Conservation (phyloP, 345 rosid genomes). For the Laguncularia racemosa region DNA sequence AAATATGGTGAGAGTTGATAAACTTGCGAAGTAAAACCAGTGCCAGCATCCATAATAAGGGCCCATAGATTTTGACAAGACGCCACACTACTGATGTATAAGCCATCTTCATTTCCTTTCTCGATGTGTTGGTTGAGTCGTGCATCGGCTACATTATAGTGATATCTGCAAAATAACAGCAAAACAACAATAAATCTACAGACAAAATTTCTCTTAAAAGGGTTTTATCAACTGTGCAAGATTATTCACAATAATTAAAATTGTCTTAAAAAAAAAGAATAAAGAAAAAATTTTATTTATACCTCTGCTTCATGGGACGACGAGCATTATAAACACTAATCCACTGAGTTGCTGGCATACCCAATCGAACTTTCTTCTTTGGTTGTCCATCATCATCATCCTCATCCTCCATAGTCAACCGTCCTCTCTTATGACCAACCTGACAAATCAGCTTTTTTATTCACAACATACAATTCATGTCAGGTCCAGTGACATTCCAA, state of each 20-base stretch:
- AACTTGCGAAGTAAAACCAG: slow-evolving; percentile 54
- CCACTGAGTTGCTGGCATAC: slow-evolving; percentile 78
- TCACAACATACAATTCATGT: not conserved
- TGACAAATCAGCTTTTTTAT: slow-evolving; percentile 42
- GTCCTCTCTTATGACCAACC: slow-evolving; percentile 67
- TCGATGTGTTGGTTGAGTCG: slow-evolving; percentile 54
- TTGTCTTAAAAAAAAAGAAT: not conserved
- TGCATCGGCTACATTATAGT: slow-evolving; percentile 60
- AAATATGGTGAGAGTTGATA: slow-evolving; percentile 50
- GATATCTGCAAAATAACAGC: slow-evolving; percentile 40
- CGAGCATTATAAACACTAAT: slow-evolving; percentile 62
- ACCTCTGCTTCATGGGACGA: slow-evolving; percentile 78
- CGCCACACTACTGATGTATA: slow-evolving; percentile 59
- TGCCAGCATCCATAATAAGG: slow-evolving; percentile 69
- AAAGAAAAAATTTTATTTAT: slow-evolving; percentile 8
- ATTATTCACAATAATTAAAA: not conserved
- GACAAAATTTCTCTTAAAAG: not conserved
- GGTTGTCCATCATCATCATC: slow-evolving; percentile 65
- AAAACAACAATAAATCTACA: not conserved
- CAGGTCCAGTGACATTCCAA: not conserved
- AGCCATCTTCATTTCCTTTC: slow-evolving; percentile 60
- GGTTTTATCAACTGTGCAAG: not conserved
- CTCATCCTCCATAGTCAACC: slow-evolving; percentile 38
- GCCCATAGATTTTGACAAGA: slow-evolving; percentile 65
- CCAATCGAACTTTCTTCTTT: slow-evolving; percentile 55